Percentiles rank a stretch among this genome's conserved stretches.
Conservation (phyloP, 768 basidiomycete species). For the Agrocybe pediades region DNA sequence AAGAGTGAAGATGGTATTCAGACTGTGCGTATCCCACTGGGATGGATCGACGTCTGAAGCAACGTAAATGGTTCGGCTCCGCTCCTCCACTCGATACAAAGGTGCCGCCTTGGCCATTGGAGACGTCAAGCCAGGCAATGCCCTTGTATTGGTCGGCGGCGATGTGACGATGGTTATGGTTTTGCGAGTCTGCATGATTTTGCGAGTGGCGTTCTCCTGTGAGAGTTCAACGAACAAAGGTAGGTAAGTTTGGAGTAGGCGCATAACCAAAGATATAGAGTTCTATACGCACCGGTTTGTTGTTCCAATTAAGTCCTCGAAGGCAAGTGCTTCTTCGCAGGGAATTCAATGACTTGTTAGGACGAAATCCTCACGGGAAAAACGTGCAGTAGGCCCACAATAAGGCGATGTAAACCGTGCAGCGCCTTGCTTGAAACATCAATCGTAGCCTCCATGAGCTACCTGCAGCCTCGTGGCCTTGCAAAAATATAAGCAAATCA, state of each 20-base stretch:
- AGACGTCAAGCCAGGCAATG: constrained; percentile 28
- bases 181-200: constrained; percentile 33
- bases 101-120: constrained; percentile 32
- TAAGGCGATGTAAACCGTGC: too few relatives aligned
- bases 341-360: neutral
- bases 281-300: neutral
- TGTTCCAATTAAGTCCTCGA: neutral
- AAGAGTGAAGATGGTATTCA: constrained; percentile 41
- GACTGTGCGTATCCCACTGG: constrained; percentile 41
- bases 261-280: neutral
- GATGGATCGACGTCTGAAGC: constrained; percentile 43
- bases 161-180: constrained; percentile 40
- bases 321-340: neutral
- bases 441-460: neutral
- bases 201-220: neutral
- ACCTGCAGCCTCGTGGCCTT: neutral
- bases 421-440: neutral
- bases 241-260: neutral
- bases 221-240: neutral
- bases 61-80: constrained; percentile 47
- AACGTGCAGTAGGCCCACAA: too few relatives aligned
- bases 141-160: constrained; percentile 24
- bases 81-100: constrained; percentile 50
- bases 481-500: neutral
- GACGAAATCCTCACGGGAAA: neutral